Conservation (phyloP, 2,329 filamentous ascomycete genomes). For the Paradendryphiella salina region DNA sequence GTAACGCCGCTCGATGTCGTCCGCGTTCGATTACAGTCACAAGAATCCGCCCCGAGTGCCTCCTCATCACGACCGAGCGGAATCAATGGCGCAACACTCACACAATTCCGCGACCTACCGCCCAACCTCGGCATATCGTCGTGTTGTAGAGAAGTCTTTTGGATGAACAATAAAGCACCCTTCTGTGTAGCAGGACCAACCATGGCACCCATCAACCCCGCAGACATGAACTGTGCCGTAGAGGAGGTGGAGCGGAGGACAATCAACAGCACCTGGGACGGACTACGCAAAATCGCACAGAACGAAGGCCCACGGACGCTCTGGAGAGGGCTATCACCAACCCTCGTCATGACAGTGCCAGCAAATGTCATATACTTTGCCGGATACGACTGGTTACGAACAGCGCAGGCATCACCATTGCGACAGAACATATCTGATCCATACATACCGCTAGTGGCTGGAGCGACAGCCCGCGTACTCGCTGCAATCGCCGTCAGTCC, state of each 20-base stretch:
- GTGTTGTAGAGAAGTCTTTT: constrained; percentile 97
- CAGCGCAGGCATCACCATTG: constrained; percentile 72
- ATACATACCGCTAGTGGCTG: constrained; percentile 79
- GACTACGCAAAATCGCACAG: constrained; percentile 87
- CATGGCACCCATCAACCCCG: constrained; percentile 49
- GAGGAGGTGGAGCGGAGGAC: constrained; percentile 82
- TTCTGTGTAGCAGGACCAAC: constrained; percentile 74
- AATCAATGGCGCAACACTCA: constrained; percentile 37
- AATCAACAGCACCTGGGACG: constrained; percentile 90
- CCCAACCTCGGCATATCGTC: constrained; percentile 88
- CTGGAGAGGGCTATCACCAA: constrained; percentile 94
- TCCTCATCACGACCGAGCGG: constrained; percentile 56
- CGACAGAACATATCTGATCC: constrained; percentile 59
- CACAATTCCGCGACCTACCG: constrained; percentile 68
- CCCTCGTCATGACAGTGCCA: constrained; percentile 88
- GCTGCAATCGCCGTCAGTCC: constrained; percentile 84
- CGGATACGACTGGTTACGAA: constrained; percentile 92
- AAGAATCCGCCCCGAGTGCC: constrained; percentile 59
- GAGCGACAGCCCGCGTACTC: constrained; percentile 73
- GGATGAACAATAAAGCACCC: constrained; percentile 81
- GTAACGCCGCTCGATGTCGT: constrained; percentile 97
- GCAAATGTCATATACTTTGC: constrained; percentile 99
- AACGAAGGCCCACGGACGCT: constrained; percentile 86
- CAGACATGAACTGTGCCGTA: constrained; percentile 70
- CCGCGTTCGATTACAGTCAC: constrained; percentile 89